These are phyloP conservation scores for Didymella sp. DNA, from an alignment of 2,329 filamentous ascomycete genomes.

Conservation along the genomic window DNA sequence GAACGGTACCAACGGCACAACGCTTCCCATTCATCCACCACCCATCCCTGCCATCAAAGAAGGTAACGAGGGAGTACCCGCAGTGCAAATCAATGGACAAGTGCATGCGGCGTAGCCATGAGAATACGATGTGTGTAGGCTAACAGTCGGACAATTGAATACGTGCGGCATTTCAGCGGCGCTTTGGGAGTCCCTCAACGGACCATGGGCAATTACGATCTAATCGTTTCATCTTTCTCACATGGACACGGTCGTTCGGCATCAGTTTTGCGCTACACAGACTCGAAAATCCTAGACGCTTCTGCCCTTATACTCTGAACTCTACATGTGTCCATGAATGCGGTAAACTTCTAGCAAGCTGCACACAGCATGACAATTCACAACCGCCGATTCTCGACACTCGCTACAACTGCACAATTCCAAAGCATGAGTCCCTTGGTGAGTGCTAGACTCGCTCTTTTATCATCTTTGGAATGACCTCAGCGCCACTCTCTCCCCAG, in stretches of 20 bases:
- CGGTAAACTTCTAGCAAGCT: not conserved
- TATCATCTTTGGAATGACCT: constrained; percentile 15
- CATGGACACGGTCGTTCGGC: not conserved
- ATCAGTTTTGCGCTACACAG: not conserved
- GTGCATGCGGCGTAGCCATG: not conserved
- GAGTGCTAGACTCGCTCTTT: not conserved
- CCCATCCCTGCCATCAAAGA: constrained; percentile 10
- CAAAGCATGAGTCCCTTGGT: not conserved
- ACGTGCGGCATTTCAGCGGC: not conserved
- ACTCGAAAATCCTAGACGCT: not conserved
- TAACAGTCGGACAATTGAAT: not conserved
- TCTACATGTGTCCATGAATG: not conserved
- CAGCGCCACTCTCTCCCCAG: constrained; percentile 48
- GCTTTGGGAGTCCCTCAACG: constrained; percentile 8
- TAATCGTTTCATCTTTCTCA: not conserved
- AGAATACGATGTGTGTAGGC: not conserved
- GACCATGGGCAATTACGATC: not conserved
- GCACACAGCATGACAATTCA: not conserved
- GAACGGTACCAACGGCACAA: not conserved
- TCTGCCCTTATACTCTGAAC: not conserved
- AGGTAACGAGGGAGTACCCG: constrained; percentile 4
- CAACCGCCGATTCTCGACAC: not conserved
- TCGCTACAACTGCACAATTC: not conserved
- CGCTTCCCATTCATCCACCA: constrained; percentile 5
- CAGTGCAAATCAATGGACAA: constrained; percentile 7